Base-by-base conservation (phyloP, 805 yeast genomes). In the Hagleromyces aurorensis region DNA sequence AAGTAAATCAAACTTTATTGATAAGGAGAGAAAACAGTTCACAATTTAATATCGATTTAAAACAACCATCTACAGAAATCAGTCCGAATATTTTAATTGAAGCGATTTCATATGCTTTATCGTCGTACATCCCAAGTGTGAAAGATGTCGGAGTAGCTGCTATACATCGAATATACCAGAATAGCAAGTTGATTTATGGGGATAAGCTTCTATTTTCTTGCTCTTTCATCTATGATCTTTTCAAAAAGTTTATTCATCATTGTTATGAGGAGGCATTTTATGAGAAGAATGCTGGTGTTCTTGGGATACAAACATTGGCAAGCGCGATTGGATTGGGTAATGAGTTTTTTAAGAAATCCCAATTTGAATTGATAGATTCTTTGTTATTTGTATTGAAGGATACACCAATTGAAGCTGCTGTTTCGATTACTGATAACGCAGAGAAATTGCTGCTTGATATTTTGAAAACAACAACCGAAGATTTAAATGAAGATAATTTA, bases 201-300 rank as follows among this genome's bases (percentile, higher is more conserved):
- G 65, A 66, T 1, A 81, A 75, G 12, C 70, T 73, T 25, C 78
- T 84, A 1, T 65, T 79, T 36, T 69, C 73, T 30, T 80, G 83
- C 32, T 84, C 94, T 1, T 67, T 86, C 20, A 70, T 86, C 41
- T 70, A 91, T 35, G 68, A 78, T 5, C 63, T 89, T 64, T 76
- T 83, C 42, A 78, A 84, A 29, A 78, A 78, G 30, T 80, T 93
- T 46, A 76, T 91, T 24, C 99, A 93, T 49, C 72, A 84, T 25
- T 87, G 97, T 58, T 91, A 82, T 51, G 93, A 83, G 38, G 95
- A 84, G 54, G 78, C 75, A 19, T 89, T 82, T 57, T 83, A 81
- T 52, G 69, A 77, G 19, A 91, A 91, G 44, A 65, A 83, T 6
- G 96, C 96, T 6, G 96, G 97, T 21, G 77, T 89, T 21, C 49